phyloP scores from a whole-genome alignment of 2,329 filamentous ascomycete species.

The Trichoderma brevicompactum region DNA sequence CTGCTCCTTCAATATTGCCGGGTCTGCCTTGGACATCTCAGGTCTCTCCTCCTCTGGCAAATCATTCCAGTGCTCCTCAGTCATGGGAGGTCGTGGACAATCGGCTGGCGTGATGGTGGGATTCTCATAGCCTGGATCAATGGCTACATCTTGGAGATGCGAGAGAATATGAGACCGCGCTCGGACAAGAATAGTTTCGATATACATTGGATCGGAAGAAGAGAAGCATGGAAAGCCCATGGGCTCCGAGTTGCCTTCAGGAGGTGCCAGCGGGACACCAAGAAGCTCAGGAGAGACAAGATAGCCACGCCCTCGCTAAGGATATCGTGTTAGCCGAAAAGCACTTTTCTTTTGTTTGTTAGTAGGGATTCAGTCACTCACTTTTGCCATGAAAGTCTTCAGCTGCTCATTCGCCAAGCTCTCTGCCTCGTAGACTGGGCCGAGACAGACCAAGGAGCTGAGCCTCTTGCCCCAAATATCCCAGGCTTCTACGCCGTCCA shows the following conservation, averaged over 20 bases:
- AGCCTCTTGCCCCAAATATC: conserved; percentile 48
- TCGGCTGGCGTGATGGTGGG: conserved; percentile 6
- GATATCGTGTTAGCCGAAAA: conserved; percentile 25
- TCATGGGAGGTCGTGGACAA: conserved; percentile 15
- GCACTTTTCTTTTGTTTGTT: background rate
- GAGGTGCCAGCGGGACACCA: conserved; percentile 58
- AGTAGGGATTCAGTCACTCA: conserved; percentile 38
- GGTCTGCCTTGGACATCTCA: conserved; percentile 32
- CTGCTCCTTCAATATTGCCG: conserved; percentile 34
- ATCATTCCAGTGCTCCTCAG: conserved; percentile 40
- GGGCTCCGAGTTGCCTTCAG: conserved; percentile 51
- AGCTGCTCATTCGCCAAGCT: conserved; percentile 51
- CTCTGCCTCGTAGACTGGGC: conserved; percentile 48
- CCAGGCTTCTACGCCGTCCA: conserved; percentile 62
- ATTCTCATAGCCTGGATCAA: conserved; percentile 46
- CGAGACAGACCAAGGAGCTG: conserved; percentile 55
- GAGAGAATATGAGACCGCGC: conserved; percentile 58
- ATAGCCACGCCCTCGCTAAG: conserved; percentile 65
- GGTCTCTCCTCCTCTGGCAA: conserved; percentile 41
- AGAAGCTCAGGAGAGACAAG: conserved; percentile 56
- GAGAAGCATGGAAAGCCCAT: conserved; percentile 71
- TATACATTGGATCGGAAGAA: conserved; percentile 62
- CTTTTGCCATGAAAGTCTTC: conserved; percentile 56
- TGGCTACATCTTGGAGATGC: conserved; percentile 64
- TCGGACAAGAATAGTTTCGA: conserved; percentile 65